A percentile compares a stretch with the other conserved stretches of the same genome.
phyloP scores from a whole-genome alignment of 1,139 yeast genomes.

The Saccharomycopsis hybrid region DNA sequence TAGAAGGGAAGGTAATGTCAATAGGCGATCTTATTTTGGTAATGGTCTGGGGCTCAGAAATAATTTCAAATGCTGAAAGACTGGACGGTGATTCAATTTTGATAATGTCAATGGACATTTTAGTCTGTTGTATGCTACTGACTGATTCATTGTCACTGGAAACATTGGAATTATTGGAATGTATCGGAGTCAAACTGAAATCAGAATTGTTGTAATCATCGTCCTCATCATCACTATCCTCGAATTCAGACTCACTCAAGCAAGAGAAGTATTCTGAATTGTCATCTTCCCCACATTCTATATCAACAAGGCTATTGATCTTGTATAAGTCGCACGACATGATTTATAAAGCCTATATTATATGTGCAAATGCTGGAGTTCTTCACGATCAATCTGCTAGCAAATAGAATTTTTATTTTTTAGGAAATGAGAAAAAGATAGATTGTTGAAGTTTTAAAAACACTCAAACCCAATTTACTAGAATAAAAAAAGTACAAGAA shows the following conservation, averaged over 20 bases:
- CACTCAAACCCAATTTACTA: too few relatives aligned
- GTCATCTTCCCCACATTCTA: background rate
- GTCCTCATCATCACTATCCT: constrained; percentile 11
- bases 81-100: too few relatives aligned
- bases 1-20: constrained; percentile 8
- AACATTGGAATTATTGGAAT: constrained; percentile 3
- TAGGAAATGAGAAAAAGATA: too few relatives aligned
- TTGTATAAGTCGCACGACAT: too few relatives aligned
- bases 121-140: background rate
- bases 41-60: background rate
- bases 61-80: too few relatives aligned
- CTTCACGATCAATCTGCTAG: too few relatives aligned
- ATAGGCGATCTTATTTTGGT: constrained; percentile 11
- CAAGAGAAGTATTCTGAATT: constrained; percentile 10
- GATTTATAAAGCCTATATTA: too few relatives aligned
- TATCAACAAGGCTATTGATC: too few relatives aligned
- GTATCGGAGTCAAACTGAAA: constrained; percentile 5
- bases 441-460: too few relatives aligned
- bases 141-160: background rate
- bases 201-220: constrained; percentile 3
- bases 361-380: too few relatives aligned
- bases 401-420: too few relatives aligned
- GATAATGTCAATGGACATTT: background rate
- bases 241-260: constrained; percentile 15
- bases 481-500: too few relatives aligned